Evolutionary conservation across 2,329 filamentous ascomycete species (phyloP).

Genomic region (Blastomyces parvus): DNA sequence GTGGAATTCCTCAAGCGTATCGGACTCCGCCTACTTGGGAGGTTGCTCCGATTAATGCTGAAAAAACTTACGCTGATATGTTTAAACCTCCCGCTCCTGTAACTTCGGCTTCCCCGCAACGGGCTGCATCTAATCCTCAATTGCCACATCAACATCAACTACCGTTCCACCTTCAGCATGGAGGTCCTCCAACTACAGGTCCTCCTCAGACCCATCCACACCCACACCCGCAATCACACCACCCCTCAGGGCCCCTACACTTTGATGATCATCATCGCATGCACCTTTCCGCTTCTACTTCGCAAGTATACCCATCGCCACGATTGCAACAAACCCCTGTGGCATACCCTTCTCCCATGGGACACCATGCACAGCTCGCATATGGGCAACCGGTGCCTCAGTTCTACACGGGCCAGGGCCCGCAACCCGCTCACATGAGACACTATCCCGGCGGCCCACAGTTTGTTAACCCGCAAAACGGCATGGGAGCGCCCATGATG

Average conservation of each 20-base stretch:
- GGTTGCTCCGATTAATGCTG: slow-evolving; percentile 56
- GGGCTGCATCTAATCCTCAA: slow-evolving; percentile 52
- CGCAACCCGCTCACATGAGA: slow-evolving; percentile 61
- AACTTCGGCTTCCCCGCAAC: slow-evolving; percentile 59
- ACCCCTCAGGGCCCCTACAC: slow-evolving; percentile 57
- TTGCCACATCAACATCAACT: slow-evolving; percentile 76
- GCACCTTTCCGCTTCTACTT: slow-evolving; percentile 71
- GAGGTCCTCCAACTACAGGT: slow-evolving; percentile 57
- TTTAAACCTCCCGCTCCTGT: slow-evolving; percentile 59
- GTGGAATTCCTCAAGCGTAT: slow-evolving; percentile 74
- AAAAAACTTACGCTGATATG: slow-evolving; percentile 69
- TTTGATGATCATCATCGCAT: slow-evolving; percentile 78
- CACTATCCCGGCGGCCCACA: slow-evolving; percentile 63
- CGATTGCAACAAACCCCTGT: slow-evolving; percentile 60
- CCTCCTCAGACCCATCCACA: slow-evolving; percentile 70
- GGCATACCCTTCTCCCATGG: slow-evolving; percentile 59
- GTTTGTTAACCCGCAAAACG: slow-evolving; percentile 61
- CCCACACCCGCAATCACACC: slow-evolving; percentile 65
- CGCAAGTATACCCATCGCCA: slow-evolving; percentile 77
- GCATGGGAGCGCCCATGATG: slow-evolving; percentile 75
- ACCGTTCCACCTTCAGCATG: slow-evolving; percentile 71
- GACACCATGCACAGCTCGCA: slow-evolving; percentile 58
- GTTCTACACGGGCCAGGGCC: slow-evolving; percentile 59
- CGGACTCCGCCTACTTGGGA: slow-evolving; percentile 82
- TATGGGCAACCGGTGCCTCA: slow-evolving; percentile 64